Evolutionary conservation across 2,329 filamentous ascomycete genomes (phyloP).

Genomic region (Pseudocercospora vitis): DNA sequence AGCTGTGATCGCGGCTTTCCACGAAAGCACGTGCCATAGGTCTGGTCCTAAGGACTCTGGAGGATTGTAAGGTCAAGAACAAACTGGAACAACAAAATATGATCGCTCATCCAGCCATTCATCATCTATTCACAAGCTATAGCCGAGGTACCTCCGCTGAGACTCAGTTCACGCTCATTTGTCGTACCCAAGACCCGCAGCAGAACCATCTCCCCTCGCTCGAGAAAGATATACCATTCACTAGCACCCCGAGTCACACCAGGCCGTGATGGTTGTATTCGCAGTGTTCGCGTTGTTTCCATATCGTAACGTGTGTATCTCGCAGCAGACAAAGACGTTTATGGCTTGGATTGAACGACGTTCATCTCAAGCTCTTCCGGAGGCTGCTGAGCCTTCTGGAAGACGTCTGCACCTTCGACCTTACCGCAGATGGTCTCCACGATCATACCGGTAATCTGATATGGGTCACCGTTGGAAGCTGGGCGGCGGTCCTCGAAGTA

Average conservation of each 20-base stretch:
- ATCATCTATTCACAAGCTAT: conserved; percentile 12
- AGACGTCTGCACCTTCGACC: conserved; percentile 51
- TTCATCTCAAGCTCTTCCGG: conserved; percentile 40
- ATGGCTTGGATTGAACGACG: conserved; percentile 38
- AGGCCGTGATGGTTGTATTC: conserved; percentile 5
- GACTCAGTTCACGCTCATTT: conserved; percentile 3
- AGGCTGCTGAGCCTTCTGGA: conserved; percentile 38
- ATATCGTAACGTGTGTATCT: conserved; percentile 1
- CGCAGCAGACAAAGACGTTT: conserved; percentile 16
- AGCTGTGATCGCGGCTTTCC: background rate
- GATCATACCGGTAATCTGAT: conserved; percentile 79
- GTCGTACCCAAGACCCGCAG: conserved; percentile 6
- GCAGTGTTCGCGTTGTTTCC: background rate
- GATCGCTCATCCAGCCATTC: conserved; percentile 14
- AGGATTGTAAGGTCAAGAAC: background rate
- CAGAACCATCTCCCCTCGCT: conserved; percentile 12
- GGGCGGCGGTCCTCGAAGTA: conserved; percentile 75
- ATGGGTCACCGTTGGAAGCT: conserved; percentile 84
- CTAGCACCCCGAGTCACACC: conserved; percentile 13
- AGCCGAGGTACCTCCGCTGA: conserved; percentile 2
- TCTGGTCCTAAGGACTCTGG: no score
- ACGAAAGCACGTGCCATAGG: conserved; percentile 15
- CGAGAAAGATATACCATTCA: conserved; percentile 22
- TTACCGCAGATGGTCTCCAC: conserved; percentile 65
- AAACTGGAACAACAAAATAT: background rate